These are phyloP conservation scores for Dendrobium nobile DNA, from an alignment of 106 monocot genomes.

Conservation along the genomic window DNA sequence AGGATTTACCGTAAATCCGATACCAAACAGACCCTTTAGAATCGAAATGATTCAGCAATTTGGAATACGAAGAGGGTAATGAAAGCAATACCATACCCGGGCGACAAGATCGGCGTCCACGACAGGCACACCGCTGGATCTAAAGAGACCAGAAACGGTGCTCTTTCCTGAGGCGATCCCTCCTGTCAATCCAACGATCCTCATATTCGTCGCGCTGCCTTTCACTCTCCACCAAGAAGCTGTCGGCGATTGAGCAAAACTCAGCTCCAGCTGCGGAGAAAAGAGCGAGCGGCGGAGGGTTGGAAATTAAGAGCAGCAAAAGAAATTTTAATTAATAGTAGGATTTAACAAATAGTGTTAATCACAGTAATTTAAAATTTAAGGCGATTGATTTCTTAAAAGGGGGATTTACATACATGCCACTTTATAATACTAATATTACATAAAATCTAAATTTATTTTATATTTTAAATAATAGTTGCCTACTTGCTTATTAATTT, in stretches of 20 bases:
- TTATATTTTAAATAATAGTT: too few species aligned
- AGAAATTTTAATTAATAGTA: too few species aligned
- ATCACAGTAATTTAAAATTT: too few species aligned
- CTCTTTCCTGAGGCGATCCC: slow-evolving; percentile 97
- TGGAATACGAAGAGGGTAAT: background rate
- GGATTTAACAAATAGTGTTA: too few species aligned
- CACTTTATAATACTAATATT: too few species aligned
- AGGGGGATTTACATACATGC: too few species aligned
- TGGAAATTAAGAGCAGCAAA: too few species aligned
- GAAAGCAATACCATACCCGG: slow-evolving; percentile 29
- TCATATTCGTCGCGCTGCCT: slow-evolving; percentile 35
- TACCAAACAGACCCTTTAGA: background rate
- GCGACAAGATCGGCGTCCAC: slow-evolving; percentile 87
- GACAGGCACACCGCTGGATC: slow-evolving; percentile 64
- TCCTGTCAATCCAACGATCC: slow-evolving; percentile 87
- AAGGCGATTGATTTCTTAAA: too few species aligned
- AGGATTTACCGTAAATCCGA: too few species aligned
- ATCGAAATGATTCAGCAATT: background rate
- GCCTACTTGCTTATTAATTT: too few species aligned
- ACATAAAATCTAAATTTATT: too few species aligned
- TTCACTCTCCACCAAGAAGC: background rate
- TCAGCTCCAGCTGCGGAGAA: background rate
- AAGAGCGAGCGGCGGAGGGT: too few species aligned
- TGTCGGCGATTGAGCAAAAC: background rate
- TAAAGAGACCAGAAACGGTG: slow-evolving; percentile 86